Evolutionary conservation across 257 asterid genomes (phyloP), one percentile per base, ranked within the genome.

Genomic region (Buddleja alternifolia): DNA sequence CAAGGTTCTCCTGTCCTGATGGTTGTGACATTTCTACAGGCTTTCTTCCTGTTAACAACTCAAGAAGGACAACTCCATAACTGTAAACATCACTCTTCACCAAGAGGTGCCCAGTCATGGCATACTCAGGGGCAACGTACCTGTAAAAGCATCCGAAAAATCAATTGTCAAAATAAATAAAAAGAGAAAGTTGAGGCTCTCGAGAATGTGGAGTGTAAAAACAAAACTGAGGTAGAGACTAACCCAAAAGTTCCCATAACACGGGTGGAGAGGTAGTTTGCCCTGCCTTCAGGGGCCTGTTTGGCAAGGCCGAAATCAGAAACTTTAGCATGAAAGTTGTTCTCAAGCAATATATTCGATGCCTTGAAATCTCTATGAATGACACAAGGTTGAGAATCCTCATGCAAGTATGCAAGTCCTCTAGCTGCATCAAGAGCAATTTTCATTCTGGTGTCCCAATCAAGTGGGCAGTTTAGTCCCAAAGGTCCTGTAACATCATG

Each of bases 241-340:
- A 61, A 90, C 99, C 97, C 97, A 63, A 93, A 93, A 77, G 99
- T 90, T 70, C 99, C 99, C 99, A 93, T 93, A 44, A 93, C 99
- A 72, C 99, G 99, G 72, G 99, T 90, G 44, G 97, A 87, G 72
- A 93, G 85, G 80, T 87, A 86, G 76, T 87, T 93, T 48, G 83
- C 73, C 75, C 95, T 77, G 88, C 99, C 97, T 83, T 90, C 99
- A 51, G 99, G 96, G 57, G 96, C 97, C 77, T 79, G 97, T 74
- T 93, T 93, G 6, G 97, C 99, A 32, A 93, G 96, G 67, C 97
- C 99, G 79, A 93, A 93, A 77, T 93, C 99, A 63, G 99, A 90
- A 79, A 93, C 99, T 85, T 90, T 93, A 21, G 97, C 99, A 74
- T 85, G 83, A 70, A 90, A 93, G 75, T 90, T 81, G 78, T 89